These are phyloP conservation scores for Podaxis sp. DNA, from an alignment of 768 basidiomycete species.

Conservation along the genomic window DNA sequence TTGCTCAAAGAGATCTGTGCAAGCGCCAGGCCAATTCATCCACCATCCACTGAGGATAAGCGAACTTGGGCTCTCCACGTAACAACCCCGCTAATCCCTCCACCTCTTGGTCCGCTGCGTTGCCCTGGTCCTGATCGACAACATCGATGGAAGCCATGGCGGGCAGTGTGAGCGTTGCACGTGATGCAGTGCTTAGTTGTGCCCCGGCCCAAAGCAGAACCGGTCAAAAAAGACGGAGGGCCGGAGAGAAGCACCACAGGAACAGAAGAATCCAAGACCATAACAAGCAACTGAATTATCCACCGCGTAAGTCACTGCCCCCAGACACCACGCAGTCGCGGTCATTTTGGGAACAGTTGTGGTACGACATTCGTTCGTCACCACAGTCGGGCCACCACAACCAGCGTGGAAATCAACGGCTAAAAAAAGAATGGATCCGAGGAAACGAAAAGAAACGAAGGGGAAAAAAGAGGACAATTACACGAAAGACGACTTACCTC, in stretches of 20 bases:
- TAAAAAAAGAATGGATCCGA: not conserved
- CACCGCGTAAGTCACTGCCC: not conserved
- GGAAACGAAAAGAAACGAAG: conserved; percentile 4
- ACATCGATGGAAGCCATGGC: not conserved
- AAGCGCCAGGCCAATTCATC: not conserved
- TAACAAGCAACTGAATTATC: not conserved
- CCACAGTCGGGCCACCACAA: not conserved
- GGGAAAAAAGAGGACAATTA: not conserved
- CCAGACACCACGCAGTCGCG: not conserved
- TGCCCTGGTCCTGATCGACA: not conserved
- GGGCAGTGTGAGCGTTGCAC: not conserved
- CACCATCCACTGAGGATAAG: not conserved
- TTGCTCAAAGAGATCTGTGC: not conserved
- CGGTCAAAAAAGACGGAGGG: not conserved
- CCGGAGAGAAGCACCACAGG: not conserved
- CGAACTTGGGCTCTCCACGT: not conserved
- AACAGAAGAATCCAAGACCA: not conserved
- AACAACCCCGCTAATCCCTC: not conserved
- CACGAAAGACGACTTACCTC: conserved; percentile 55
- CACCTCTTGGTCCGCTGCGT: not conserved
- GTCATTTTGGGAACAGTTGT: conserved; percentile 2
- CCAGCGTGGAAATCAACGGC: not conserved
- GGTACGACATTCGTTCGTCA: conserved; percentile 8
- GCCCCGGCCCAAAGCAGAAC: not conserved
- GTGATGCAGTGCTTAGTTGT: not conserved